Evolutionary conservation across 768 basidiomycete species (phyloP), one percentile per base, ranked within the genome.

Genomic region (Boletus pseudopeckii): DNA sequence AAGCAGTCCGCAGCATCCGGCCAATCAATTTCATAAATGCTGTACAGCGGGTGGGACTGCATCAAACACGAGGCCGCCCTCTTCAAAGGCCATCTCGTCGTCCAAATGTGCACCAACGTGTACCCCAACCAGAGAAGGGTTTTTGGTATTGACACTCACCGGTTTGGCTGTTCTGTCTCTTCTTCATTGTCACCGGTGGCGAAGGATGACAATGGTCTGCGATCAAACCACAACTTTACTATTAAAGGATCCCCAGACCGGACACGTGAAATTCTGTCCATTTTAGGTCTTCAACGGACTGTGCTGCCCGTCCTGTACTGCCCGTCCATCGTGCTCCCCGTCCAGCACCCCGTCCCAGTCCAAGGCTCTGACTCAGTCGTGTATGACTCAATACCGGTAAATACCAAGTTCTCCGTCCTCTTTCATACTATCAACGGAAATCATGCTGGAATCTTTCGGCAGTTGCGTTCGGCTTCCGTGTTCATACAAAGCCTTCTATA

Each of bases 21-120:
- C 17, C 7, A 52, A 52, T 39, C 52, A 52, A 53, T 40, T 53
- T 53, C 22, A n/a, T 52, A 38, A 33, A 53, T 34, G 50, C 52
- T 53, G 52, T 53, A 40, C 52, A 13, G 17, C 34, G 22, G 32
- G 52, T 26, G 52, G 32, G 36, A 33, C 13, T 13, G 11, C 38
- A 53, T 53, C 52, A 52, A 33, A 53, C 52, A 53, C 32, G 52
- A 39, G 52, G 52, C 28, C 1, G 2, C 28, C 24, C 24, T 26
- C 24, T 26, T 26, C 24, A 26, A 26, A 26, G 24, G 24, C 24
- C 24, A 26, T 26, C 24, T 26, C 24, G 24, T 26, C 5, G 24
- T 33, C 32, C 3, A 38, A 14, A n/a, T 15, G 45, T 14, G 11
- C 30, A 30, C 34, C 51, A 24, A 26, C 24, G 28, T 28, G 28